Evolutionary conservation across 1,284 basidiomycete genomes (phyloP), one percentile per base, ranked within the genome.

Genomic region (Ganoderma multipileum): DNA sequence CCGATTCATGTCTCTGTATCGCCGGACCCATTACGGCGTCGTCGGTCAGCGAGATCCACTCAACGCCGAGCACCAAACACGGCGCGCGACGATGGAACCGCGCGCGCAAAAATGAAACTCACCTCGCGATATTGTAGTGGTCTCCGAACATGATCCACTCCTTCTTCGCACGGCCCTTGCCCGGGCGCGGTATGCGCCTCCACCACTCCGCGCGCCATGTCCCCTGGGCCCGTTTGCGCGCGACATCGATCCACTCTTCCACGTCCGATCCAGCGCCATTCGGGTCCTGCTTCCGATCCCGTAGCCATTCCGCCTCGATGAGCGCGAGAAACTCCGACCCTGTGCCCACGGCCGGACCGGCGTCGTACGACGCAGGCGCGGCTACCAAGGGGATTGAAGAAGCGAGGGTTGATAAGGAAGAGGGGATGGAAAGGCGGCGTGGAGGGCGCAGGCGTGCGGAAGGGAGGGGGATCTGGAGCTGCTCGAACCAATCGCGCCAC

Each of bases 101-200:
- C 20, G 44, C 30, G 39, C n/a, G 14, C 55, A 30, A 33, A 39
- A 61, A 16, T 30, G 59, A 16, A 18, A 63, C 79, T 61, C 71
- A 86, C 85, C 85, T 84, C 0, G 95, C 95, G 67, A 95, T 82
- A 72, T 82, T 81, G 80, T 93, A 96, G 74, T 95, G 93, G 71
- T 92, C 90, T 26, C 87, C 84, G 68, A 92, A 89, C 77, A 95
- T 85, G 63, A 87, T 81, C 93, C 94, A 95, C 7, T 83, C 87
- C 20, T 83, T 73, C 16, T 89, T 90, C 55, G 91, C 82, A 65
- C 78, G 82, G n/a, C 81, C 80, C 61, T 74, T 76, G 38, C 76
- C 76, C 14, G 77, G 74, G 11, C 63, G 64, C 41, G 81, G 81
- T 62, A 80, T 77, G 33, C 71, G 76, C 54, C 68, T 70, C 83